Evolutionary conservation across 2,329 filamentous ascomycete genomes (phyloP), one percentile per base, ranked within the genome.

Genomic region (Talaromyces sp.): DNA sequence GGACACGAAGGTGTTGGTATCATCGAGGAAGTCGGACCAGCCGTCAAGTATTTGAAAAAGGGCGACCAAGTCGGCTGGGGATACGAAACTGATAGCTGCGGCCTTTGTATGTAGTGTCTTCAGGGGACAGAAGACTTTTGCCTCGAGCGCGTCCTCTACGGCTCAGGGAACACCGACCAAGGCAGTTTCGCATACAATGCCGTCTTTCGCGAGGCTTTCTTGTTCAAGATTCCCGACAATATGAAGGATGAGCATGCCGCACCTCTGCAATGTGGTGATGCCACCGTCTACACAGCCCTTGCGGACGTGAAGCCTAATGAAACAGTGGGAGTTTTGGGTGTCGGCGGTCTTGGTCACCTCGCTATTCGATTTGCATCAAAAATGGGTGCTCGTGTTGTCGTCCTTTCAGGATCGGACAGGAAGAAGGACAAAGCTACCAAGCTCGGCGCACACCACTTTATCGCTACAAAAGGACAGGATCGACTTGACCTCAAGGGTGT

Each of bases 291-390:
- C 75, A 84, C 84, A 1, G 89, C 90, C 0, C 77, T 93, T 5
- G 84, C 84, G 25, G 86, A 87, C 1, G 85, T 89, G 1, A 90
- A 90, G 74, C 86, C 89, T 0, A 90, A 88, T 1, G 90, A 90
- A 74, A 83, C 78, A 6, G 89, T 93, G 0, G 90, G 85, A 0
- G 85, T 93, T 58, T 81, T 91, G n/a, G 89, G 90, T 3, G 79
- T 92, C 6, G 90, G 90, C 27, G 90, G 90, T 0, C 80, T 92
- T 73, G 0, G 90, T n/a, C 90, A 94, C 73, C 87, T 93, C 68
- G 91, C 86, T 0, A 75, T 94, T 17, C 81, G 91, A 66, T 92
- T 86, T 75, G 88, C 90, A 0, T 87, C 84, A 70, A 90, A 90
- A 1, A 79, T 94, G 1, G 89, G 88, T 13, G 88, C 88, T 25